Base-by-base conservation (phyloP, 495 filamentous ascomycete genomes). In the Xylaria bambusicola region DNA sequence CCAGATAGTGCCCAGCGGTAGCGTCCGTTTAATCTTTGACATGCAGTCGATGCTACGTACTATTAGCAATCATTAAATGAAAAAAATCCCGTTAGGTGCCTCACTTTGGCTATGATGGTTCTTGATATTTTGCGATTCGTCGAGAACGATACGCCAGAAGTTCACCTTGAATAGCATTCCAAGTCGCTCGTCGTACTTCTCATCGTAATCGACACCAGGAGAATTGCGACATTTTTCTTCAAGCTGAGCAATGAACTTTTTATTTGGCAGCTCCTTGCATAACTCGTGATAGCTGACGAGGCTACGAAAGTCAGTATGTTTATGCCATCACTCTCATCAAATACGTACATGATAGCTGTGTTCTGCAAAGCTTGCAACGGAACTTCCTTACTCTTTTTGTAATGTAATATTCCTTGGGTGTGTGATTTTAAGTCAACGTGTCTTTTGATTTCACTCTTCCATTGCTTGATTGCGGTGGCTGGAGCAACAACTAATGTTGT, bases 111-210 rank as follows among this genome's bases (percentile, higher is more conserved):
- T 62, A 0, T 65, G 47, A 21, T 74, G 68, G 59, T 90, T 90
- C 48, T 87, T 89, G 65, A 90, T 90, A 0, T 64, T 62, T 53
- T 88, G 85, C 0, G 79, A 83, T 63, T 88, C 86, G 54, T 88
- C 85, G 0, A 87, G 73, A 10, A 87, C 75, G 0, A 89, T 73
- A 1, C 86, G 74, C 18, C 77, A 72, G 59, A 77, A 88, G 0
- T 74, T 67, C 6, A 81, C 72, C 6, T 64, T 51, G 65, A 88
- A 84, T 0, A 89, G 62, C 0, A 62, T 0, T 6, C 63, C 63
- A 0, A 26, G 31, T 0, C 75, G 31, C n/a, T 69, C 35, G 6
- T 75, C 54, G 44, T 62, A 77, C 1, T 69, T 33, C 0, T 73
- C 24, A 15, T 63, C 41, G 68, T 75, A 82, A 68, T 75, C 78